Evolutionary conservation across 306 rosid genomes (phyloP).

Genomic region (Vicia faba): DNA sequence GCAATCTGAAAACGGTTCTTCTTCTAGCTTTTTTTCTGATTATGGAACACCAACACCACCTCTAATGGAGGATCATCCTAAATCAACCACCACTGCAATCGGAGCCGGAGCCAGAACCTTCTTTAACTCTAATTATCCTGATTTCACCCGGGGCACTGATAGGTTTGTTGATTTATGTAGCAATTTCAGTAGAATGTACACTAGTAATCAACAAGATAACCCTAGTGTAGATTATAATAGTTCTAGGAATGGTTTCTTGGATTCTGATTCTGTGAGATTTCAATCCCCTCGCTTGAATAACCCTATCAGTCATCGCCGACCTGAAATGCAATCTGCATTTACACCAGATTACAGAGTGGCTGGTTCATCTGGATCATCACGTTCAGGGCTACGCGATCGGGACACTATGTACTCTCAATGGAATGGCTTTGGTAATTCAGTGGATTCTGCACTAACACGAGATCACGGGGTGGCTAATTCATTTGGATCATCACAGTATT

Average conservation of each 20-base stretch:
- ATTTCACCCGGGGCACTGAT: constrained; percentile 32
- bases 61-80: constrained; percentile 50
- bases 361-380: constrained; percentile 35
- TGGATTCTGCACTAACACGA: constrained; percentile 24
- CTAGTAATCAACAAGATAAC: constrained; percentile 29
- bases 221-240: constrained; percentile 17
- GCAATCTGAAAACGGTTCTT: constrained; percentile 52
- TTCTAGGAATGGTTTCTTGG: constrained; percentile 35
- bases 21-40: constrained; percentile 60
- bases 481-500: too few species aligned
- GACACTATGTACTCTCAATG: constrained; percentile 33
- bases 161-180: constrained; percentile 47
- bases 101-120: constrained; percentile 28
- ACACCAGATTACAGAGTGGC: constrained; percentile 26
- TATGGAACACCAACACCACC: constrained; percentile 59
- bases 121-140: constrained; percentile 27
- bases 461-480: too few species aligned
- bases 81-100: constrained; percentile 38
- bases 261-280: constrained; percentile 30
- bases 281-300: constrained; percentile 32
- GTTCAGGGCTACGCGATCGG: constrained; percentile 3
- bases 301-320: constrained; percentile 16
- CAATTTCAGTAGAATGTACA: constrained; percentile 45
- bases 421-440: constrained; percentile 36
- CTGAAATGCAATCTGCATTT: constrained; percentile 36